Conservation (phyloP, 2,329 filamentous ascomycete genomes). For the Allantophomopsis lycopodina region DNA sequence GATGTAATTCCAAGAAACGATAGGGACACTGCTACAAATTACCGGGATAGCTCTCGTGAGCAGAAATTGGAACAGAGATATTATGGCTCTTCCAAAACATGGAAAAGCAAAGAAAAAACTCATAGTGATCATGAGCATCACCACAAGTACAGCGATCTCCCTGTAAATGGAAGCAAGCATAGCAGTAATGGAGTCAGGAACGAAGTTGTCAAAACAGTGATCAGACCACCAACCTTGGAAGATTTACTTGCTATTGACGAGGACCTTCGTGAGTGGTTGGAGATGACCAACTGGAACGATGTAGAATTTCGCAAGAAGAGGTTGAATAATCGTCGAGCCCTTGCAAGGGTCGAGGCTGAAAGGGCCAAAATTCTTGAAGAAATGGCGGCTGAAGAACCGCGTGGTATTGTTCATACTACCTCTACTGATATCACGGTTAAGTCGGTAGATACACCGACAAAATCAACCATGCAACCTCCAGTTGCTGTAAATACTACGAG, state of each 20-base stretch:
- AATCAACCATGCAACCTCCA: too few relatives aligned
- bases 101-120: too few relatives aligned
- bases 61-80: too few relatives aligned
- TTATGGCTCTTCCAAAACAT: too few relatives aligned
- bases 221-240: slow-evolving; percentile 2
- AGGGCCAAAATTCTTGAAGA: slow-evolving; percentile 15
- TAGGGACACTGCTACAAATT: slow-evolving; percentile 2
- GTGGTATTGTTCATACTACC: slow-evolving; percentile 4
- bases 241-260: slow-evolving; percentile 11
- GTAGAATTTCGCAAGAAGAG: slow-evolving; percentile 17
- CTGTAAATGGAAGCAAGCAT: too few relatives aligned
- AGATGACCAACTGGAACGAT: slow-evolving; percentile 20
- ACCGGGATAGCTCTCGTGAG: neutral
- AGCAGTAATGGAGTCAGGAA: too few relatives aligned
- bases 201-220: too few relatives aligned
- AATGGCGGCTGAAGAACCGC: slow-evolving; percentile 13
- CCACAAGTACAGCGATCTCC: too few relatives aligned
- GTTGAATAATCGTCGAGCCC: slow-evolving; percentile 11
- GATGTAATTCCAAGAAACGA: slow-evolving; percentile 8
- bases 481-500: too few relatives aligned
- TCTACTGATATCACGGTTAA: slow-evolving; percentile 1
- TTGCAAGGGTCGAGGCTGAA: slow-evolving; percentile 19
- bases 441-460: too few relatives aligned
- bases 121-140: too few relatives aligned
- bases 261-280: slow-evolving; percentile 21